Evolutionary conservation across 257 asterid genomes (phyloP).

Genomic region (Solanum boliviense): DNA sequence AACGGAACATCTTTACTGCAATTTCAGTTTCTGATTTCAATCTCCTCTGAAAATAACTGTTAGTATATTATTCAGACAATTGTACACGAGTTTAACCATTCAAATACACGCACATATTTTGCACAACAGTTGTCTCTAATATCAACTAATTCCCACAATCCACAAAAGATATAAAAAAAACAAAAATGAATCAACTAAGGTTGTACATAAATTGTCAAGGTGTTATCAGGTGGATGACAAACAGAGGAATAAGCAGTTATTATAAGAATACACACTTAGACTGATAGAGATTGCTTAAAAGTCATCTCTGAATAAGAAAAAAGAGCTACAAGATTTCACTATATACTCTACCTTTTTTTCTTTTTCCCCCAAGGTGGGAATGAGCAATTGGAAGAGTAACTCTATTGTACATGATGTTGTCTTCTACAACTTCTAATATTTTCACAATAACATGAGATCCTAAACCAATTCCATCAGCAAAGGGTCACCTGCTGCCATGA

Average conservation of each 20-base stretch:
- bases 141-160: background rate
- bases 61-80: background rate
- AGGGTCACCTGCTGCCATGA: constrained; percentile 16
- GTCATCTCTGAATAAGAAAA: background rate
- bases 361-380: background rate
- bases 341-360: background rate
- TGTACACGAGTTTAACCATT: background rate
- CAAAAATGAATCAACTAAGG: background rate
- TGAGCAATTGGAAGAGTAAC: background rate
- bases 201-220: background rate
- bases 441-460: background rate
- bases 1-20: background rate
- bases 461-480: constrained; percentile 12
- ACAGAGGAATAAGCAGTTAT: background rate
- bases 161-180: background rate
- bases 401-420: background rate
- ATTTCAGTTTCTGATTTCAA: background rate
- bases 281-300: background rate
- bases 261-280: background rate
- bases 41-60: background rate
- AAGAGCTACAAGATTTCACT: background rate
- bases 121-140: background rate
- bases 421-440: background rate
- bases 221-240: background rate
- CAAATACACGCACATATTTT: background rate